A percentile compares a stretch with the other conserved stretches of the same genome.
These are phyloP conservation scores for Pseudisothecium myosuroides DNA, from an alignment of 225 moss, liverwort and hornwort genomes.

Conservation along the genomic window DNA sequence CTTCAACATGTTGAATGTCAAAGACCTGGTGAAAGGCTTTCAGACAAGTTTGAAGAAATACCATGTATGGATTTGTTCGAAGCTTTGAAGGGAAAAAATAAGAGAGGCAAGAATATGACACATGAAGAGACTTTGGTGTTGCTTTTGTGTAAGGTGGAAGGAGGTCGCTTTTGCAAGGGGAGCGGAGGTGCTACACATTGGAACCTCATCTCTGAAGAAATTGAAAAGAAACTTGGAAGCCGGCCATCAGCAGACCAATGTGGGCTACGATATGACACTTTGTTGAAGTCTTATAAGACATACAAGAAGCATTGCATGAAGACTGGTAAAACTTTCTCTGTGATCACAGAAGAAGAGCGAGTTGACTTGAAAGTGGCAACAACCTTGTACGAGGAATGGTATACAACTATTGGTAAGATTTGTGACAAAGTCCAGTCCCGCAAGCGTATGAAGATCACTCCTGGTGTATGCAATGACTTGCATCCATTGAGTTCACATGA, in stretches of 20 bases:
- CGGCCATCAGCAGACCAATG: background rate
- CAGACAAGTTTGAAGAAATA: background rate
- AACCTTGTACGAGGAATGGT: background rate
- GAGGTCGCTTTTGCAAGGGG: background rate
- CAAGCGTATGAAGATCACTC: background rate
- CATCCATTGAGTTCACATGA: background rate
- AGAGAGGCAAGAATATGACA: background rate
- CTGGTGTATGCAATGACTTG: background rate
- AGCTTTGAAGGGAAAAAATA: accelerated
- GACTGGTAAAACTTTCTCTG: accelerated
- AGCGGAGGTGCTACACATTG: background rate
- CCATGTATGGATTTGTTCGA: background rate
- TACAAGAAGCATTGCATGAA: background rate
- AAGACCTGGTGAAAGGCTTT: accelerated
- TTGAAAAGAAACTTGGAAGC: background rate
- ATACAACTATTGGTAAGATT: background rate
- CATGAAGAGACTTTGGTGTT: background rate
- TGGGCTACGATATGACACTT: background rate
- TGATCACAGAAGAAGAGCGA: background rate
- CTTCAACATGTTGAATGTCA: accelerated
- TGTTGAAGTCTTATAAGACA: background rate
- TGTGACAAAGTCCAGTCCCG: background rate
- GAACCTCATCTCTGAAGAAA: background rate
- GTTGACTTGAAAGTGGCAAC: background rate
- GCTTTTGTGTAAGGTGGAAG: background rate